Evolutionary conservation across 805 yeast genomes (phyloP), one percentile per base, ranked within the genome.

Genomic region (Teunomyces tritomae): DNA sequence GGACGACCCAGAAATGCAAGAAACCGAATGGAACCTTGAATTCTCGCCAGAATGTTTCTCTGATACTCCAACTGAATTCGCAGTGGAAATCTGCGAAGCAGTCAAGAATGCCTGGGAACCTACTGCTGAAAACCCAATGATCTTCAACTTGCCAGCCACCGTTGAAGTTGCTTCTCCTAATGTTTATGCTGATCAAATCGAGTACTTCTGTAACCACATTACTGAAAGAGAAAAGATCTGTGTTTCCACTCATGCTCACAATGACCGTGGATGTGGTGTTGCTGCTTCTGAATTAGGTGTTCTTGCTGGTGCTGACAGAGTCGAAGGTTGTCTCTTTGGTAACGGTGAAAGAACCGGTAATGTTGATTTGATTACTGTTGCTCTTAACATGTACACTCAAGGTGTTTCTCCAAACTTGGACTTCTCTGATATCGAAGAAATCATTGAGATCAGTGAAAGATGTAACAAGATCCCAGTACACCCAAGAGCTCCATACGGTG

Each of bases 331-430:
- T 74, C 73, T 85, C 36, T 85, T 85, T 54, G 91, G 91, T 60
- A 85, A 85, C 65, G 92, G 92, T 70, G 92, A 85, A 75, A 77
- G 92, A 71, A 85, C 92, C 27, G 92, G 92, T 71, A 85, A 85
- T 64, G 91, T 85, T 56, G 92, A 85, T 65, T 72, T 85, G 53
- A 82, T 83, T 45, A 85, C 90, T 20, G 80, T 85, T 51, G 92
- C 89, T 2, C 71, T 85, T 57, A 85, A 85, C 74, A 67, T 85
- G 82, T 85, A 85, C 73, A 85, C 90, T 27, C 85, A 84, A 57
- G 92, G 92, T 57, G 80, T 85, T 39, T 64, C 84, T 34, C 91
- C 92, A 49, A 75, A 80, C 34, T 73, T 85, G 56, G 91, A 85
- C 62, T 83, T 85, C 61, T 82, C 87, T 16, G 87, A 85, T 58